Percentiles rank a stretch among this genome's conserved stretches.
phyloP scores from a whole-genome alignment of 169 alveolate genomes.

The Cryptosporidium ryanae region DNA sequence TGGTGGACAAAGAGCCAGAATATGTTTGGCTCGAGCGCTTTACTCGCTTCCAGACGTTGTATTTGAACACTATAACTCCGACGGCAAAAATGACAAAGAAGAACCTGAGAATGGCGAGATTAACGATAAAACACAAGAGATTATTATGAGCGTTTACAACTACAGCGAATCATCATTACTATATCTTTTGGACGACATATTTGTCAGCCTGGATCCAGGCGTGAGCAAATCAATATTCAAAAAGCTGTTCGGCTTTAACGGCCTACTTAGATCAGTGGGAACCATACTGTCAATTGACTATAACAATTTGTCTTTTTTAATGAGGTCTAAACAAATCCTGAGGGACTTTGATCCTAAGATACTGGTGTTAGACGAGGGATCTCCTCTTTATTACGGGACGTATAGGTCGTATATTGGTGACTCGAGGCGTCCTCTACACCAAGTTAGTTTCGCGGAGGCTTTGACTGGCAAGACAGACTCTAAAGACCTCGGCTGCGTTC shows the following conservation, averaged over 20 bases:
- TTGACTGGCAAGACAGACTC: background rate
- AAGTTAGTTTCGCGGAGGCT: too few relatives aligned
- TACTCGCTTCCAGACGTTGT: constrained; percentile 76
- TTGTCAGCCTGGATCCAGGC: constrained; percentile 67
- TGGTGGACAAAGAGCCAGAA: constrained; percentile 87
- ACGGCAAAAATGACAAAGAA: background rate
- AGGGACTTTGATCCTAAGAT: constrained; percentile 39
- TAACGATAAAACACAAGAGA: background rate
- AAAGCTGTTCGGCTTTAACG: constrained; percentile 38
- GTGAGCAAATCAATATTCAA: constrained; percentile 44
- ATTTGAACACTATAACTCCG: background rate
- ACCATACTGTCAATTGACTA: constrained; percentile 56
- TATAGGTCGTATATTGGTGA: constrained; percentile 32
- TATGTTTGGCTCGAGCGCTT: constrained; percentile 85
- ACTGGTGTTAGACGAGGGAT: constrained; percentile 54
- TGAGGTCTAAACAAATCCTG: constrained; percentile 11
- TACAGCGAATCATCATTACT: constrained; percentile 10
- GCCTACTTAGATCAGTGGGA: constrained; percentile 28
- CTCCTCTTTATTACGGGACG: constrained; percentile 29
- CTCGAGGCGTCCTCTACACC: background rate
- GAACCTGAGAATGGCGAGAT: background rate
- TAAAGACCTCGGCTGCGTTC: background rate
- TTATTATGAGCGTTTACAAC: background rate
- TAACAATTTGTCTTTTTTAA: constrained; percentile 40
- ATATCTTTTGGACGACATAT: constrained; percentile 52